Evolutionary conservation across 2,329 filamentous ascomycete genomes (phyloP), one percentile per base, ranked within the genome.

Genomic region (Fusarium sublunatum): DNA sequence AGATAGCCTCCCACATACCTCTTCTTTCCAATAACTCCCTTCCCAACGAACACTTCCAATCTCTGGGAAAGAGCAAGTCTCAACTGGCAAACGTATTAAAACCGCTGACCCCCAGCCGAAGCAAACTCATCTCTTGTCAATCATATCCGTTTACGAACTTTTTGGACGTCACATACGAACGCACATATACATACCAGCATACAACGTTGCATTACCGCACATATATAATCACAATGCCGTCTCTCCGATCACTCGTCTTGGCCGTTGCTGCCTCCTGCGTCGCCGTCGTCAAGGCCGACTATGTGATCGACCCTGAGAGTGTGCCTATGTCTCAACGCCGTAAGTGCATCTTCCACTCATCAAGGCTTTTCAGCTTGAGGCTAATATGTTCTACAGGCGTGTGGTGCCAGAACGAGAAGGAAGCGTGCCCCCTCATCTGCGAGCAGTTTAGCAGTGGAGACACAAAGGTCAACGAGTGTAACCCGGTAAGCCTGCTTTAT

Each of bases 371-470:
- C 25, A 43, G 42, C 19, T 19, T 19, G 19, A 51, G 15, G 22
- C 70, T 75, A 57, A 76, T 46, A 50, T 44, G 38, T 4, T 19
- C 7, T 11, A 11, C 55, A 88, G 86, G 82, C 57, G 71, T 73
- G 10, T 94, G 91, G 91, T 94, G 91, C 75, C 58, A 74, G 25
- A 81, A 82, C 65, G 86, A 93, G 77, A 79, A 72, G 65, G 80
- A 81, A 68, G 82, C 85, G 49, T 93, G 91, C 78, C 90, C 89
- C 11, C 76, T 88, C 65, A 91, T 93, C 76, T 93, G 91, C 82
- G 77, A 86, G 46, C 88, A 92, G 67, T 73, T 72, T 12, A 75
- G 82, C 71, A 75, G 80, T 65, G 72, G 83, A 74, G 82, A 78
- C 40, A 86, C 83, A 28, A 61, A 80, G 40, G 75, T 80, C 62